Evolutionary conservation across 257 asterid genomes (phyloP).

Genomic region (Haberlea rhodopensis): DNA sequence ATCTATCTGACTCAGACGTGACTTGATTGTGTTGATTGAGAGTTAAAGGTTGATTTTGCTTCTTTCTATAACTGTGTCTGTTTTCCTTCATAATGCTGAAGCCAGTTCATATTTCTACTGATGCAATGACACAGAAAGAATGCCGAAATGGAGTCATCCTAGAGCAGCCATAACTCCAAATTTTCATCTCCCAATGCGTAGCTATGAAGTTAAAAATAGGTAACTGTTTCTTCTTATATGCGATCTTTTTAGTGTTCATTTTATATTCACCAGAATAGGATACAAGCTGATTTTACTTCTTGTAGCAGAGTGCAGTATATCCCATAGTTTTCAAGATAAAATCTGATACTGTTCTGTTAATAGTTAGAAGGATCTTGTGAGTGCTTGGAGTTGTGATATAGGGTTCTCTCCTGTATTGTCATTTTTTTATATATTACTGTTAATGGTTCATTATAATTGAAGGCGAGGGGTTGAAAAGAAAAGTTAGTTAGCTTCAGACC

Average conservation of each 20-base stretch:
- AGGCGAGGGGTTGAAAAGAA: background rate
- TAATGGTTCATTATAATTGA: background rate
- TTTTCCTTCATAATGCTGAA: background rate
- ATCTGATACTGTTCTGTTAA: background rate
- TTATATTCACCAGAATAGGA: background rate
- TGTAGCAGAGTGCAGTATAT: background rate
- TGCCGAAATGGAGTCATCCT: conserved; percentile 57
- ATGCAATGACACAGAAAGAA: conserved; percentile 37
- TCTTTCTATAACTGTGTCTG: too few relatives aligned
- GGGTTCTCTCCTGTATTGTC: background rate
- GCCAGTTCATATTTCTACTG: background rate
- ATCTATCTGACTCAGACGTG: background rate
- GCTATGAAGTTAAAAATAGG: conserved; percentile 85
- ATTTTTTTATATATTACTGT: too few relatives aligned
- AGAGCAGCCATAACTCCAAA: conserved; percentile 65
- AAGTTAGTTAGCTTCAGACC: too few relatives aligned
- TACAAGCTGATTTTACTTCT: background rate
- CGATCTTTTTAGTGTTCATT: background rate
- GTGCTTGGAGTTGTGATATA: background rate
- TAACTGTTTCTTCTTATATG: conserved; percentile 18
- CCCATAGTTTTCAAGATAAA: background rate
- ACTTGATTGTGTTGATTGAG: background rate
- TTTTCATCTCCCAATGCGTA: conserved; percentile 86
- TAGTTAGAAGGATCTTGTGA: background rate
- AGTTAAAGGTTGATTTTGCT: background rate